Percentiles rank a stretch among this genome's conserved stretches.
Conservation (phyloP, 1,139 yeast species). For the Eremothecium sinecaudum region DNA sequence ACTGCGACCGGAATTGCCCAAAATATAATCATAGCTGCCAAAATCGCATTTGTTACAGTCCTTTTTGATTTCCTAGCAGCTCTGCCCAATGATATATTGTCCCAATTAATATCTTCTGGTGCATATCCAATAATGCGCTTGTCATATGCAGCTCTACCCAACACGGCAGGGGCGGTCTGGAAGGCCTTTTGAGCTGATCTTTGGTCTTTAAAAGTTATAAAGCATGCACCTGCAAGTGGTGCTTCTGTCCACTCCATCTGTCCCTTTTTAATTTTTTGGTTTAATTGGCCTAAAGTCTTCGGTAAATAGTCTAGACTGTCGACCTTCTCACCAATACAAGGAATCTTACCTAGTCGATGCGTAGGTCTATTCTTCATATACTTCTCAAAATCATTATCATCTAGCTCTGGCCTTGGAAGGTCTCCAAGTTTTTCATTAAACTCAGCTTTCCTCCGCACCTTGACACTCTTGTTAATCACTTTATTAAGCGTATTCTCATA, state of each 20-base stretch:
- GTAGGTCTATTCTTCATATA: slow-evolving; percentile 63
- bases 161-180: slow-evolving; percentile 47
- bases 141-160: slow-evolving; percentile 24
- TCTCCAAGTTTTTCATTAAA: slow-evolving; percentile 42
- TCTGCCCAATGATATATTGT: slow-evolving; percentile 51
- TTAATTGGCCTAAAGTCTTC: slow-evolving; percentile 46
- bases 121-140: slow-evolving; percentile 49
- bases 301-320: slow-evolving; percentile 53
- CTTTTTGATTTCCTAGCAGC: slow-evolving; percentile 46
- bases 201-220: slow-evolving; percentile 64
- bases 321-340: slow-evolving; percentile 40
- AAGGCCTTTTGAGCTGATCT: slow-evolving; percentile 61
- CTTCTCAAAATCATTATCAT: slow-evolving; percentile 49
- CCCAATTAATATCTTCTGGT: slow-evolving; percentile 59
- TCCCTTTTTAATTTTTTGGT: slow-evolving; percentile 43
- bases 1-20: slow-evolving; percentile 88
- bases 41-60: slow-evolving; percentile 43
- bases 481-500: slow-evolving; percentile 53
- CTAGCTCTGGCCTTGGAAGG: slow-evolving; percentile 29
- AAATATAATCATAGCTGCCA: slow-evolving; percentile 50
- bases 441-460: slow-evolving; percentile 44
- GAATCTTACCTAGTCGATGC: slow-evolving; percentile 41
- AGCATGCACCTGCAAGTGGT: slow-evolving; percentile 44
- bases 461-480: slow-evolving; percentile 48
- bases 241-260: slow-evolving; percentile 38